Percentiles rank a stretch among this genome's conserved stretches.
Conservation (phyloP, 1,284 basidiomycete genomes). For the Sphaerobolus stellatus region DNA sequence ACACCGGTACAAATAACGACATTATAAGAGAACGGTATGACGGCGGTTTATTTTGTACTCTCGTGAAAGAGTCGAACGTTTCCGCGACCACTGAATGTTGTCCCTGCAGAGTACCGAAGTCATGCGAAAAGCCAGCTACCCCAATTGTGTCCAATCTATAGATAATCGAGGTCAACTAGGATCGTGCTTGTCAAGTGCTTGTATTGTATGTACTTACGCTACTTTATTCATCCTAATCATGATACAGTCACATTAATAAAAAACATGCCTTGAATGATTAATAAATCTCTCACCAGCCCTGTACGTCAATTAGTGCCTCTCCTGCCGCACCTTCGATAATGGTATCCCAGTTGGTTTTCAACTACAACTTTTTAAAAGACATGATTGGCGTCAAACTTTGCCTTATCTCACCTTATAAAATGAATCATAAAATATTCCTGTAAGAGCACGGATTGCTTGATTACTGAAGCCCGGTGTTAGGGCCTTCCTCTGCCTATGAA, state of each 20-base stretch:
- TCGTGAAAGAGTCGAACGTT: slow-evolving; percentile 45
- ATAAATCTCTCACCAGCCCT: background rate
- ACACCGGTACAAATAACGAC: slow-evolving; percentile 39
- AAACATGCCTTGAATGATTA: background rate
- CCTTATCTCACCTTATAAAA: slow-evolving; percentile 45
- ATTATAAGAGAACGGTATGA: slow-evolving; percentile 29
- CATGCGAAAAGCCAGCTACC: slow-evolving; percentile 56
- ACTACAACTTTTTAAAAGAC: background rate
- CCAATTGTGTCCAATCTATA: slow-evolving; percentile 58
- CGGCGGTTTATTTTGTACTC: slow-evolving; percentile 16
- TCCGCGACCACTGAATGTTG: slow-evolving; percentile 44
- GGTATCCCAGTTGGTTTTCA: background rate
- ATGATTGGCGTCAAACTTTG: background rate
- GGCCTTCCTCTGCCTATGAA: slow-evolving; percentile 41
- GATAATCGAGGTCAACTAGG: background rate
- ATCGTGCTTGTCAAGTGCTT: background rate
- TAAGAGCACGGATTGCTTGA: slow-evolving; percentile 41
- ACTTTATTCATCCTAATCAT: slow-evolving; percentile 47
- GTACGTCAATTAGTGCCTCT: slow-evolving; percentile 5
- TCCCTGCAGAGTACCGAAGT: slow-evolving; percentile 54
- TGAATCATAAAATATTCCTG: slow-evolving; percentile 46
- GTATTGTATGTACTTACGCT: slow-evolving; percentile 35
- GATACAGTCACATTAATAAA: no score
- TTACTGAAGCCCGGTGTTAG: slow-evolving; percentile 48
- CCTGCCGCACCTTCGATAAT: background rate